phyloP scores from a whole-genome alignment of 208 protist species.

The Angomonas ambiguus region DNA sequence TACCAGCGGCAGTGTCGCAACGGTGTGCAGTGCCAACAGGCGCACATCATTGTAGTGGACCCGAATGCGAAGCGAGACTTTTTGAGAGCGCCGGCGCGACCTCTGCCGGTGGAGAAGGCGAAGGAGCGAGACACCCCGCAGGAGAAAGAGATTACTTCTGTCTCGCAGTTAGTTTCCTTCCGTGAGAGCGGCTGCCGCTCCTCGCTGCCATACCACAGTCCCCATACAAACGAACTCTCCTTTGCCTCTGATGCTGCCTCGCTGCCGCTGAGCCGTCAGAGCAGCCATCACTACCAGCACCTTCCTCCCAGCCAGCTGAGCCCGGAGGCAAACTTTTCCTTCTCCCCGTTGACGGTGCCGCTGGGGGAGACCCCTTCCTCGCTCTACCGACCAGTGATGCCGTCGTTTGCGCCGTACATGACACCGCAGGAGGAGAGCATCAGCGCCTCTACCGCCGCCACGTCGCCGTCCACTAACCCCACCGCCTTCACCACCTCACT shows the following conservation, averaged over 20 bases:
- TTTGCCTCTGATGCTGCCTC: too few relatives aligned
- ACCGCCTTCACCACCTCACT: not conserved
- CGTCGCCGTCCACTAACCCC: not conserved
- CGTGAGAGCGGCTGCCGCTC: too few relatives aligned
- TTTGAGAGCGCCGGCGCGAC: not conserved
- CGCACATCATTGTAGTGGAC: not conserved
- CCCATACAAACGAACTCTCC: too few relatives aligned
- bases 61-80: not conserved
- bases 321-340: too few relatives aligned
- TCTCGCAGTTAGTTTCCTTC: too few relatives aligned
- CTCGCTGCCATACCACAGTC: too few relatives aligned
- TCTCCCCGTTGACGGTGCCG: too few relatives aligned
- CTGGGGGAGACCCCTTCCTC: too few relatives aligned
- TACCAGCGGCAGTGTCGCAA: not conserved
- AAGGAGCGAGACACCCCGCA: not conserved
- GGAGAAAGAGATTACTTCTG: not conserved
- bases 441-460: not conserved
- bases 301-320: too few relatives aligned
- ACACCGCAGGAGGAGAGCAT: not conserved
- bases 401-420: not conserved
- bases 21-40: not conserved
- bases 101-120: not conserved
- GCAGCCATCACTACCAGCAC: too few relatives aligned
- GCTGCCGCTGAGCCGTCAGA: too few relatives aligned
- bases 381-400: too few relatives aligned